Base-by-base conservation (phyloP, 805 yeast genomes). In the Tetrapisispora pingtungensis region DNA sequence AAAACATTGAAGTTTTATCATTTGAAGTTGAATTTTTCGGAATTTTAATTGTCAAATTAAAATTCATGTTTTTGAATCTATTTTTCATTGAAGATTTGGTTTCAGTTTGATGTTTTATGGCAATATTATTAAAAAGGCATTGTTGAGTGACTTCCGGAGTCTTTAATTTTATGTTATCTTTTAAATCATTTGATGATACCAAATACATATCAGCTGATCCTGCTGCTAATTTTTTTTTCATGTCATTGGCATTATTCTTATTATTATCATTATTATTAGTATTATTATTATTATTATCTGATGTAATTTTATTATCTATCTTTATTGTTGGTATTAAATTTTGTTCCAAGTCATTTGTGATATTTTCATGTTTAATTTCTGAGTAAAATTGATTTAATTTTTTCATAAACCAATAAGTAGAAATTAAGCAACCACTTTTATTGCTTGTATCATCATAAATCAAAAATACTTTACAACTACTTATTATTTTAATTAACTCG, bases 391-490 rank as follows among this genome's bases (percentile, higher is more conserved):
- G 22, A 14, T 43, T 41, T 17, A 60, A 53, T 47, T 62, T 62
- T 19, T 42, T 40, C 10, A 62, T 47, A 24, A 59, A 37, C 32
- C 49, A 50, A 33, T 49, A 57, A 1, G 65, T 62, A 20, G 55
- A 47, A 22, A 45, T 31, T 1, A 51, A 46, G 41, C 67, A 62
- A 15, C 47, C 37, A 3, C 46, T 36, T 27, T 52, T 40, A 7
- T 43, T 54, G 33, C 61, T 57, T 12, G 45, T 36, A 14, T 53
- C 57, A 46, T 62, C 67, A 39, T 44, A 60, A 36, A 62, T 52
- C 19, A 62, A 44, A 42, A 58, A 56, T 1, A 38, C 43, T 13
- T 49, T 42, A 19, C 52, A 50, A 14, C 41, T 33, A 5, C 48
- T 40, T 24, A 62, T 54, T 33, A 50, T 42, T 20, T 50, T 44